Evolutionary conservation across 2,329 filamentous ascomycete species (phyloP).

Genomic region (Hypoxylon sp.): DNA sequence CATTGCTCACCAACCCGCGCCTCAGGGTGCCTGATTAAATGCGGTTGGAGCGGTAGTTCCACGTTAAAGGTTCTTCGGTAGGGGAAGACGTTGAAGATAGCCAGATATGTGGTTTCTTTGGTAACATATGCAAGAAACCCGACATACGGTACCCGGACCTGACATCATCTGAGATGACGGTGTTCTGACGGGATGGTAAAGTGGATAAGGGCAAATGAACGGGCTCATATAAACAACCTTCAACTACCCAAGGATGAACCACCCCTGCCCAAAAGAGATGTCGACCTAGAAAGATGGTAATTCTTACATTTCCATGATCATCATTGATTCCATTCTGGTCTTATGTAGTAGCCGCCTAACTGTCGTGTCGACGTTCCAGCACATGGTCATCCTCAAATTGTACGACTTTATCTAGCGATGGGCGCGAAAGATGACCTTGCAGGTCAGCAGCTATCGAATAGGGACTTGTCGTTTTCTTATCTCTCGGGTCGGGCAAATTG

Average conservation of each 20-base stretch:
- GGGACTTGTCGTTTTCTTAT: constrained; percentile 28
- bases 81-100: constrained; percentile 1
- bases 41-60: constrained; percentile 10
- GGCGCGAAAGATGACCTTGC: constrained; percentile 22
- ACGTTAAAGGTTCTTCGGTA: constrained; percentile 8
- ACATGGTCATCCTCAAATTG: constrained; percentile 26
- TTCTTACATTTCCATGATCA: constrained; percentile 26
- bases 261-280: constrained; percentile 22
- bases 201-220: constrained; percentile 23
- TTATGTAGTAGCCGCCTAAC: constrained; percentile 21
- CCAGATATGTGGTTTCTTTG: constrained; percentile 3
- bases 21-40: background rate
- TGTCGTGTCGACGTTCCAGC: constrained; percentile 18
- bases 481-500: constrained; percentile 26
- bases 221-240: constrained; percentile 32
- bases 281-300: constrained; percentile 28
- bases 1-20: constrained; percentile 1
- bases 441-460: constrained; percentile 28
- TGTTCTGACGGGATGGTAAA: constrained; percentile 25
- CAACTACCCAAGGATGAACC: constrained; percentile 14
- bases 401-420: constrained; percentile 15
- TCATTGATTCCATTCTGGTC: constrained; percentile 18
- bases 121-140: constrained; percentile 29
- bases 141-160: too few relatives aligned
- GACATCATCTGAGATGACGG: constrained; percentile 29